These are phyloP conservation scores for Kingdonia uniflora DNA, from an alignment of 164 flowering plant genomes.

Conservation along the genomic window DNA sequence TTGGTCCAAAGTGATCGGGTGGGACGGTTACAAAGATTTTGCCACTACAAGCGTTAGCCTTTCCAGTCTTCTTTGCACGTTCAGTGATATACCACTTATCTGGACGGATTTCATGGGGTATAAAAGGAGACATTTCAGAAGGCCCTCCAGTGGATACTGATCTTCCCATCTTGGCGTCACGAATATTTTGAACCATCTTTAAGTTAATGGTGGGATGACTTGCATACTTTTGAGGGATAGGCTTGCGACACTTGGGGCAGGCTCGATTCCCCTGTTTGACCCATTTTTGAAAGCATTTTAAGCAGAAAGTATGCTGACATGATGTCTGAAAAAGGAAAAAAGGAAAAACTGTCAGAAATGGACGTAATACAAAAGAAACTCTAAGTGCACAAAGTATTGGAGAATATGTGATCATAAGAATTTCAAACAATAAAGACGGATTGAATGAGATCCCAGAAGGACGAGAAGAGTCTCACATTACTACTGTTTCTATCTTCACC, in stretches of 20 bases:
- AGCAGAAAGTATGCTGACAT: slow-evolving; percentile 89
- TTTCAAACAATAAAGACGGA: too few relatives aligned
- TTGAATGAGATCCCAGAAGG: too few relatives aligned
- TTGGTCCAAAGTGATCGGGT: slow-evolving; percentile 81
- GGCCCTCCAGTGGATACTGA: slow-evolving; percentile 12
- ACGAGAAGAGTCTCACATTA: too few relatives aligned
- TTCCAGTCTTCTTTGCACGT: slow-evolving; percentile 66
- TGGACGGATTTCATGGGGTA: slow-evolving; percentile 56
- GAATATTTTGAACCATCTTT: slow-evolving; percentile 50
- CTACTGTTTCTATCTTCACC: too few relatives aligned
- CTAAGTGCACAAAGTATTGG: too few relatives aligned
- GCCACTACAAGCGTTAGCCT: slow-evolving; percentile 86
- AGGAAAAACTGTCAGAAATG: neutral
- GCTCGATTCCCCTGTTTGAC: slow-evolving; percentile 53
- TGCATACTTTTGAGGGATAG: slow-evolving; percentile 50
- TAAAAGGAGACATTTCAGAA: slow-evolving; percentile 27
- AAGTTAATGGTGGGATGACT: slow-evolving; percentile 64
- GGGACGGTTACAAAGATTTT: slow-evolving; percentile 76
- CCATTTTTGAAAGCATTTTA: slow-evolving; percentile 86
- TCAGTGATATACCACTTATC: slow-evolving; percentile 70
- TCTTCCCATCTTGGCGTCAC: slow-evolving; percentile 51
- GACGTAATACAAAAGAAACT: too few relatives aligned
- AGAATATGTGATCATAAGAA: too few relatives aligned
- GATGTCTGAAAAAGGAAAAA: slow-evolving; percentile 46
- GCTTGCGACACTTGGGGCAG: slow-evolving; percentile 67